Evolutionary conservation across 805 yeast species (phyloP).

Genomic region (Tetrapisispora phaffii): DNA sequence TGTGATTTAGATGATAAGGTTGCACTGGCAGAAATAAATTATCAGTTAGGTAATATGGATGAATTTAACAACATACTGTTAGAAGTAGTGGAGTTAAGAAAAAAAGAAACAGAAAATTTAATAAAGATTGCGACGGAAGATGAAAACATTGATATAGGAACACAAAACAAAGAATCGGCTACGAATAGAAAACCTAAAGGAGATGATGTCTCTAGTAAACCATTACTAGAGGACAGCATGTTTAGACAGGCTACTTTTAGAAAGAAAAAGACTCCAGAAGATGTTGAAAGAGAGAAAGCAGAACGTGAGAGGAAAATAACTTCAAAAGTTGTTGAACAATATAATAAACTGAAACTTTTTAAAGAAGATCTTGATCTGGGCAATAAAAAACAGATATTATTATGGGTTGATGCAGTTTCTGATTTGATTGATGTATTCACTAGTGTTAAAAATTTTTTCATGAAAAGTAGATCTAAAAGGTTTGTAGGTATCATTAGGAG

Average conservation of each 20-base stretch:
- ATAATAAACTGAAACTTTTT: constrained; percentile 44
- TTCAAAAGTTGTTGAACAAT: constrained; percentile 47
- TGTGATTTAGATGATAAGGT: constrained; percentile 63
- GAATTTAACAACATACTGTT: constrained; percentile 45
- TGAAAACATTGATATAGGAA: not conserved
- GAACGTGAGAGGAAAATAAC: constrained; percentile 51
- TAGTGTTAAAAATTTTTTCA: constrained; percentile 67
- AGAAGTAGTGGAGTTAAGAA: constrained; percentile 42
- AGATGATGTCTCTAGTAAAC: constrained; percentile 19
- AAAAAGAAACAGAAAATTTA: constrained; percentile 20
- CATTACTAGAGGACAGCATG: constrained; percentile 26
- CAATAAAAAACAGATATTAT: constrained; percentile 51
- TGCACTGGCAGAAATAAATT: constrained; percentile 73
- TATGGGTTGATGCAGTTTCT: constrained; percentile 79
- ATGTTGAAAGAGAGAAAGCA: constrained; percentile 35
- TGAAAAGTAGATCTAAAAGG: constrained; percentile 58
- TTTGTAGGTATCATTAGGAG: constrained; percentile 60
- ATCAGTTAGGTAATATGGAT: constrained; percentile 50
- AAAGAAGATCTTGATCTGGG: constrained; percentile 38
- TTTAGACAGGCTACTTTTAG: constrained; percentile 20
- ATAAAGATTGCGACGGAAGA: constrained; percentile 8
- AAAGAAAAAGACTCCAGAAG: constrained; percentile 27
- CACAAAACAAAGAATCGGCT: not conserved
- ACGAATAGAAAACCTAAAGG: not conserved
- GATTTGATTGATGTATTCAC: constrained; percentile 78